Evolutionary conservation across 2,329 filamentous ascomycete genomes (phyloP), one percentile per base, ranked within the genome.

Genomic region (Elsinoe fawcettii): DNA sequence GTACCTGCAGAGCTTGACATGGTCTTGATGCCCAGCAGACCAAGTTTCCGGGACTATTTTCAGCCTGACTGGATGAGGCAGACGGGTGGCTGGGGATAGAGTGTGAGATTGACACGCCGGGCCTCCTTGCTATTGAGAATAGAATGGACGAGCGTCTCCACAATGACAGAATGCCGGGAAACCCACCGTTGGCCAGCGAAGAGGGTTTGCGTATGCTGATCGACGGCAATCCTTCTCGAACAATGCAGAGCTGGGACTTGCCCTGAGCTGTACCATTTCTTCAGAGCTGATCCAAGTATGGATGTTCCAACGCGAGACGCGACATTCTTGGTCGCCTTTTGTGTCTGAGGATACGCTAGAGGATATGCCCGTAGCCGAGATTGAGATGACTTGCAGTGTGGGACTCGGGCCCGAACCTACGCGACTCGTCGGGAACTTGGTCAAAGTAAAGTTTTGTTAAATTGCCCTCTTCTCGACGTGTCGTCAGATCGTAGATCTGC

Each of bases 151-250:
- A 22, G 16, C n/a, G 32, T 37, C 30, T 34, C 49, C 49, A 53
- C 49, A 53, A 34, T 53, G 49, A 53, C 49, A 37, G 16, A 36
- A 53, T 53, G 34, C 32, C 30, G 49, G 20, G 14, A 39, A 22
- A 51, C 27, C 23, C n/a, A 18, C 49, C 49, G 14, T 25, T 25
- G 25, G 49, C 16, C 12, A 25, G 27, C 27, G 27, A 30, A 30
- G 27, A 30, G 27, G 41, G 41, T 46, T 46, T 46, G 41, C 41
- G 41, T 12, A 22, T 46, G 20, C 20, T 20, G 30, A 36, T 36
- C 49, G 32, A 25, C 49, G 25, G 30, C 20, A 39, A 25, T 53
- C 34, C 49, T 53, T 53, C 49, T 53, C 49, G 49, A 53, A 53
- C 30, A 34, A 37, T 34, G 22, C 20, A 22, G 34, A n/a, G n/a